These are phyloP conservation scores for Ogataea glucozyma DNA, from an alignment of 805 yeast species.

Conservation along the genomic window DNA sequence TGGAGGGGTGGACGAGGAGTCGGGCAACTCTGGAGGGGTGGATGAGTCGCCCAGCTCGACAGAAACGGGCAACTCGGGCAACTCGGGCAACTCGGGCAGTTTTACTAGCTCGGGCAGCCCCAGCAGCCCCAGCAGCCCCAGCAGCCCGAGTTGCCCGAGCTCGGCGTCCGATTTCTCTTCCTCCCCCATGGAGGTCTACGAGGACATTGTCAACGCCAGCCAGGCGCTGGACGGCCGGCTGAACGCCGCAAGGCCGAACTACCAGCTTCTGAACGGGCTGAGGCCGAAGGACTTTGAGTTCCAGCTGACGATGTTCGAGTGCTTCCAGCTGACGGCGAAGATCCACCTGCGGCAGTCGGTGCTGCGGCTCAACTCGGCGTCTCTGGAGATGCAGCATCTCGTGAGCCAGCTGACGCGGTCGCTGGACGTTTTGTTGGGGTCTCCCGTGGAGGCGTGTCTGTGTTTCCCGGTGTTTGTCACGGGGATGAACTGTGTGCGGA, in stretches of 20 bases:
- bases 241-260: slow-evolving; percentile 53
- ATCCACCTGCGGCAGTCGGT: slow-evolving; percentile 69
- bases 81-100: too few species aligned
- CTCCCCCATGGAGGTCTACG: slow-evolving; percentile 39
- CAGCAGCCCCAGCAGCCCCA: too few species aligned
- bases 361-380: slow-evolving; percentile 56
- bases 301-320: slow-evolving; percentile 70
- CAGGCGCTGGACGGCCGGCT: slow-evolving; percentile 50
- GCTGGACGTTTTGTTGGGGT: slow-evolving; percentile 60
- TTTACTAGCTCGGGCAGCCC: too few species aligned
- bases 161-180: too few species aligned
- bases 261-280: slow-evolving; percentile 41
- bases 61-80: slow-evolving; percentile 25
- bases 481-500: slow-evolving; percentile 63
- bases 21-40: background rate
- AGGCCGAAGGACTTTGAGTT: slow-evolving; percentile 54
- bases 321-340: slow-evolving; percentile 67
- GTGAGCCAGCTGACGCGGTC: slow-evolving; percentile 54
- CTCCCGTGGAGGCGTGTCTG: slow-evolving; percentile 68
- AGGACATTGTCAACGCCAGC: slow-evolving; percentile 36
- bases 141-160: too few species aligned
- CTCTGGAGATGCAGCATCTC: slow-evolving; percentile 62
- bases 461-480: slow-evolving; percentile 80
- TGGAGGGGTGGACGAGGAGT: slow-evolving; percentile 2
- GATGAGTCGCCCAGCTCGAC: too few species aligned